A percentile compares a stretch with the other conserved stretches of the same genome.
These are phyloP conservation scores for Mucor irregularis DNA, from an alignment of 371 early-diverging fungal genomes.

Conservation along the genomic window DNA sequence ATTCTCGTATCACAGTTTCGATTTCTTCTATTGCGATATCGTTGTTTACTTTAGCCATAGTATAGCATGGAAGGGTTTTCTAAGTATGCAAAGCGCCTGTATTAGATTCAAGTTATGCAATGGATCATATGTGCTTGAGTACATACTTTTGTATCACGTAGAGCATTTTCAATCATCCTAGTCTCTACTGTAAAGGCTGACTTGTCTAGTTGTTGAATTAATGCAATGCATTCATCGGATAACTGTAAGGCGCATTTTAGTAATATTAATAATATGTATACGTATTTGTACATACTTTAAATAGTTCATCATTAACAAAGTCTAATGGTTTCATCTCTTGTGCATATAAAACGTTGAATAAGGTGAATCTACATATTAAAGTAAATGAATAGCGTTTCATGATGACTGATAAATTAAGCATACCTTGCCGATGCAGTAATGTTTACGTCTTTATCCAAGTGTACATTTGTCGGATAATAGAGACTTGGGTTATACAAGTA, in stretches of 20 bases:
- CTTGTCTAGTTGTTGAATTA: background rate
- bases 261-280: background rate
- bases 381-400: background rate
- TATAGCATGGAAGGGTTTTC: background rate
- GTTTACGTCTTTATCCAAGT: background rate
- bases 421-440: background rate
- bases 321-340: background rate
- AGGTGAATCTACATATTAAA: background rate
- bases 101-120: background rate
- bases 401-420: background rate
- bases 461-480: background rate
- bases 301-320: background rate
- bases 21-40: too few species aligned
- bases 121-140: background rate
- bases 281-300: background rate
- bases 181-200: background rate
- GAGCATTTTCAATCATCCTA: background rate
- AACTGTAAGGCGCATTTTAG: background rate
- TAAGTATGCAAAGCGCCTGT: background rate
- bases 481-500: slow-evolving; percentile 7
- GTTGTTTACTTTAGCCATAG: too few species aligned
- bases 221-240: background rate
- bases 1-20: slow-evolving; percentile 1
- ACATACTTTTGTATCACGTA: slow-evolving; percentile 1
- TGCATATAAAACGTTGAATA: slow-evolving; percentile 5